Conservation (phyloP, 2,329 filamentous ascomycete genomes). For the Chrysoporthe puriensis region DNA sequence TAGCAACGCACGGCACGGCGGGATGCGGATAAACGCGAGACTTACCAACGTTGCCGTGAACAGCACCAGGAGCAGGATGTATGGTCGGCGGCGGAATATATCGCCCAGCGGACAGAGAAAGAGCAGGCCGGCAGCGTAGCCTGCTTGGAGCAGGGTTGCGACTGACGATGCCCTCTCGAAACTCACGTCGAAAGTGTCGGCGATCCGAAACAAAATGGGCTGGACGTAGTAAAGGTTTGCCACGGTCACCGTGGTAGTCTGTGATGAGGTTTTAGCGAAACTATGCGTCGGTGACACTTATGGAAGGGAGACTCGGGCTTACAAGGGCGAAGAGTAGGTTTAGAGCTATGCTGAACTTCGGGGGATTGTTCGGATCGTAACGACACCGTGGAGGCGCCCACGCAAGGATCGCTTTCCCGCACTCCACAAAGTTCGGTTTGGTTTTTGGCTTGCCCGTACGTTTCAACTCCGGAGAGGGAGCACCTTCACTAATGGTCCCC, state of each 20-base stretch:
- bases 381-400: constrained; percentile 70
- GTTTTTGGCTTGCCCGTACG: neutral
- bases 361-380: constrained; percentile 68
- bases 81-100: constrained; percentile 66
- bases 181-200: constrained; percentile 69
- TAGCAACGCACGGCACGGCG: neutral
- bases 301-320: constrained; percentile 27
- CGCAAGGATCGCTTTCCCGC: constrained; percentile 38
- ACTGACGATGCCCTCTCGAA: constrained; percentile 70
- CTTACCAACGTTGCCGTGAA: constrained; percentile 70
- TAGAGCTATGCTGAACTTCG: constrained; percentile 67
- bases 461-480: no score
- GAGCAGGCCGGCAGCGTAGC: constrained; percentile 74
- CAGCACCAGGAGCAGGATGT: constrained; percentile 68
- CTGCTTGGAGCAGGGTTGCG: constrained; percentile 78
- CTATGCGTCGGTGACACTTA: neutral
- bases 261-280: neutral
- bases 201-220: constrained; percentile 76
- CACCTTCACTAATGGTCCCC: neutral
- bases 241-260: constrained; percentile 69
- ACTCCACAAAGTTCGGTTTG: constrained; percentile 21
- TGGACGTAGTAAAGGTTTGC: constrained; percentile 84
- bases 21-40: constrained; percentile 9
- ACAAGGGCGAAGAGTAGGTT: constrained; percentile 74
- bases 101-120: constrained; percentile 80